phyloP scores from a whole-genome alignment of 495 filamentous ascomycete species.

The Penicillium taxi region DNA sequence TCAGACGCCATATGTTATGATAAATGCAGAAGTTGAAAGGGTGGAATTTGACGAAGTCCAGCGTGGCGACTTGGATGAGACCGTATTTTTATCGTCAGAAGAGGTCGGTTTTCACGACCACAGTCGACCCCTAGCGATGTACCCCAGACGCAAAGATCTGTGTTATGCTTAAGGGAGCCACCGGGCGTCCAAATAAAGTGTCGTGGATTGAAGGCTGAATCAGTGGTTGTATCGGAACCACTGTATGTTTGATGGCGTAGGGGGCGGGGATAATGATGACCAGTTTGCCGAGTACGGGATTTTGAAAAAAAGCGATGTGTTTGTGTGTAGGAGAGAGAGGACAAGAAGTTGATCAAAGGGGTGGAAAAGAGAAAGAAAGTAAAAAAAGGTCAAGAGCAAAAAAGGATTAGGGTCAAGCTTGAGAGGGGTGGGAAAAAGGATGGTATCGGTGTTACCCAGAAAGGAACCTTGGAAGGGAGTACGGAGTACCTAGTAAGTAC shows the following conservation, averaged over 20 bases:
- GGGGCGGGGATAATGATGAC: neutral
- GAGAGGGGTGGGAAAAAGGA: slow-evolving; percentile 11
- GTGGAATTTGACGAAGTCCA: slow-evolving; percentile 16
- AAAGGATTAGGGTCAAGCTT: neutral
- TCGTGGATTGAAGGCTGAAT: slow-evolving; percentile 5
- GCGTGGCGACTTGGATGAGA: slow-evolving; percentile 20
- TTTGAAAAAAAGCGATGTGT: neutral
- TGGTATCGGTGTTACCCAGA: slow-evolving; percentile 12
- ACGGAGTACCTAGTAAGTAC: too few relatives aligned
- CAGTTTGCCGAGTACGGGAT: too few relatives aligned
- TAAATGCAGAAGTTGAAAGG: slow-evolving; percentile 9
- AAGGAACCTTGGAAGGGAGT: neutral
- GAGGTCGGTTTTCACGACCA: slow-evolving; percentile 19
- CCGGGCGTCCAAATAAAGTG: too few relatives aligned
- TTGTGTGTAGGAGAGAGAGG: neutral
- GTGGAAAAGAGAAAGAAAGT: slow-evolving; percentile 8
- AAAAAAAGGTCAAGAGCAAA: slow-evolving; percentile 7
- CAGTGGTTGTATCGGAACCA: slow-evolving; percentile 11
- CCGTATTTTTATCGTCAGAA: too few relatives aligned
- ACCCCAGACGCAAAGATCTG: slow-evolving; percentile 37
- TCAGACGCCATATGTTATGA: slow-evolving; percentile 33
- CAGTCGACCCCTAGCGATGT: slow-evolving; percentile 40
- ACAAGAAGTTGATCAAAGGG: slow-evolving; percentile 1
- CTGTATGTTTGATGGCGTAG: slow-evolving; percentile 2
- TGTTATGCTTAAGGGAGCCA: slow-evolving; percentile 42